Percentiles rank a stretch among this genome's conserved stretches.
Conservation (phyloP, 179 eudicot genomes). For the Camellia oleifera region DNA sequence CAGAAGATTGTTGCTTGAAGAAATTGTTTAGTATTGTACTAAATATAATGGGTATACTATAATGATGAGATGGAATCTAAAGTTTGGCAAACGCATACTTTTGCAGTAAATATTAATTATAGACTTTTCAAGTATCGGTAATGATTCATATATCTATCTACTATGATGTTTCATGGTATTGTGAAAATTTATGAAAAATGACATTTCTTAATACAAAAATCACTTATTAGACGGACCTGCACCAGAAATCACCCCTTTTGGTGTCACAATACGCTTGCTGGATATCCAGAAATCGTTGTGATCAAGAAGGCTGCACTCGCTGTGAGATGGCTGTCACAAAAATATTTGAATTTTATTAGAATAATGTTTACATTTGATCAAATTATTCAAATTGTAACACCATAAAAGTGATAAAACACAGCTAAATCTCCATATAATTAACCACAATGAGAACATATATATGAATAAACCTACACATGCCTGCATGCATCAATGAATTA, state of each 20-base stretch:
- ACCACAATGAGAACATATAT: neutral
- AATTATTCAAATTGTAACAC: neutral
- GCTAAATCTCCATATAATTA: neutral
- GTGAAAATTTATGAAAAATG: neutral
- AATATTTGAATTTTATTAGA: conserved; percentile 1
- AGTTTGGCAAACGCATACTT: neutral
- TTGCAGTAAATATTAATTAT: neutral
- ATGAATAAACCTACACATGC: neutral
- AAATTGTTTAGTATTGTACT: neutral
- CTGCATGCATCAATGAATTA: neutral
- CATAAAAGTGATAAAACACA: neutral
- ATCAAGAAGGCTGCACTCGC: conserved; percentile 65
- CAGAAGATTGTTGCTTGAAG: neutral
- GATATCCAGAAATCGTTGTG: conserved; percentile 78
- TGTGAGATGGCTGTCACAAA: conserved; percentile 43
- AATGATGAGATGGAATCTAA: neutral
- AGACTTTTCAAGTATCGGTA: too few species aligned
- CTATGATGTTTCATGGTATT: neutral
- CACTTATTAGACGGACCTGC: conserved; percentile 49
- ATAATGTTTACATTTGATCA: neutral
- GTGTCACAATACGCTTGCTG: conserved; percentile 90
- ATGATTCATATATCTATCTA: neutral
- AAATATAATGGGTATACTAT: neutral
- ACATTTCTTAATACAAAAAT: neutral
- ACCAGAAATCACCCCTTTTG: conserved; percentile 71